Evolutionary conservation across 495 filamentous ascomycete genomes (phyloP), one percentile per base, ranked within the genome.

Genomic region (Aeminium ludgeri): DNA sequence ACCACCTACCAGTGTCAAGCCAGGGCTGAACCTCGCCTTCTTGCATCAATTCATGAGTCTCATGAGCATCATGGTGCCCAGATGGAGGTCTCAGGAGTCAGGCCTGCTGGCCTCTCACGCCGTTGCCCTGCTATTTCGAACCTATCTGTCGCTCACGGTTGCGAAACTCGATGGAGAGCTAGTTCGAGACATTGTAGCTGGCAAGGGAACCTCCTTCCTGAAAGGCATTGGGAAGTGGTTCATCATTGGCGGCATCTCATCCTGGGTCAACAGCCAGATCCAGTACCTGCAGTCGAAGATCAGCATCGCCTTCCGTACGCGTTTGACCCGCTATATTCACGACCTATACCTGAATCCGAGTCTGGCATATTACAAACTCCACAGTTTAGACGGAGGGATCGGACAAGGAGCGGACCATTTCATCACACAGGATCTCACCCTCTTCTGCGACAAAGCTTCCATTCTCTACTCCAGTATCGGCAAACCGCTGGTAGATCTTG

Each of bases 231-330:
- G 78, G 36, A 94, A 95, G 60, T 84, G 80, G 78, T 70, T 74
- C 45, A 74, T 75, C 17, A 73, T 83, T 34, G 73, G 75, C 32
- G 70, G 68, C 30, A 71, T 93, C 49, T 82, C 82, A 13, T 86
- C 82, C 0, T 92, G 92, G 55, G 91, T 83, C 29, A 95, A 95
- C 57, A 82, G 85, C 29, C 87, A 85, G 78, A 96, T 99, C 62
- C 95, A 95, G 60, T 99, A 86, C 61, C 71, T 99, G 40, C 87
- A 99, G 56, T 82, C 82, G 36, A 99, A 99, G 65, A 82, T 96
- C 35, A 91, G 86, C 11, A 99, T 99, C 43, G 84, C 91, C 33
- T 99, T 99, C 69, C 82, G 91, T 28, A 99, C 91, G 6, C 77
- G 91, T 1, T 64, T 99, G 19, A 99, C 91, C 13, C 67, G 91